These are phyloP conservation scores for Rhamnella rubrinervis DNA, from an alignment of 331 rosid species.

Conservation along the genomic window DNA sequence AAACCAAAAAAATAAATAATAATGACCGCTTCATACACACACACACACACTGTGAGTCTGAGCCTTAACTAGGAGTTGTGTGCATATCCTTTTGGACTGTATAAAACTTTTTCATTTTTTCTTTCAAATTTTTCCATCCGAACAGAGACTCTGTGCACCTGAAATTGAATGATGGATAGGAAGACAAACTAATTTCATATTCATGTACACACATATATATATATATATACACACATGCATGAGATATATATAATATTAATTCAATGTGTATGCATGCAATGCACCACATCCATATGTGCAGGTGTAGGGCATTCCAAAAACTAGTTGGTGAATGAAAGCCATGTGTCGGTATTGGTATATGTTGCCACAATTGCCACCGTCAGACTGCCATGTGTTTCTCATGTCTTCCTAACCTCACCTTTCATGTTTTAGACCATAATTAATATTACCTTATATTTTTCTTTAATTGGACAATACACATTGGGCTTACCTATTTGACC, in stretches of 20 bases:
- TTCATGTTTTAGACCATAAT: not conserved
- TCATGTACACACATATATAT: not conserved
- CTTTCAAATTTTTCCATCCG: not conserved
- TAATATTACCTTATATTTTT: too few relatives aligned
- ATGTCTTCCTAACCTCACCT: not conserved
- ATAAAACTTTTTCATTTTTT: not conserved
- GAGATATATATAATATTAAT: too few relatives aligned
- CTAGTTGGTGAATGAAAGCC: constrained; percentile 15
- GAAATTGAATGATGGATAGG: not conserved
- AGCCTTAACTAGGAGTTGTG: not conserved
- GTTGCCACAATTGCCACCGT: constrained; percentile 12
- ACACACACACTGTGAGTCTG: not conserved
- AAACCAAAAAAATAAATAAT: not conserved
- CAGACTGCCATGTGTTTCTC: constrained; percentile 24
- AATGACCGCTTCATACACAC: not conserved
- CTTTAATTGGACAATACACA: too few relatives aligned
- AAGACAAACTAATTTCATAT: not conserved
- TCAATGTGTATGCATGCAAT: too few relatives aligned
- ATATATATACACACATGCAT: not conserved
- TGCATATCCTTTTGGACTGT: not conserved
- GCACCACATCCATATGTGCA: too few relatives aligned
- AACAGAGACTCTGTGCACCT: not conserved
- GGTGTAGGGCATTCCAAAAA: not conserved
- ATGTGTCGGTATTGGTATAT: constrained; percentile 6
- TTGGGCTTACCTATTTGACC: too few relatives aligned